Evolutionary conservation across 2,329 filamentous ascomycete genomes (phyloP).

Genomic region (Pseudocercospora pini-densiflorae): DNA sequence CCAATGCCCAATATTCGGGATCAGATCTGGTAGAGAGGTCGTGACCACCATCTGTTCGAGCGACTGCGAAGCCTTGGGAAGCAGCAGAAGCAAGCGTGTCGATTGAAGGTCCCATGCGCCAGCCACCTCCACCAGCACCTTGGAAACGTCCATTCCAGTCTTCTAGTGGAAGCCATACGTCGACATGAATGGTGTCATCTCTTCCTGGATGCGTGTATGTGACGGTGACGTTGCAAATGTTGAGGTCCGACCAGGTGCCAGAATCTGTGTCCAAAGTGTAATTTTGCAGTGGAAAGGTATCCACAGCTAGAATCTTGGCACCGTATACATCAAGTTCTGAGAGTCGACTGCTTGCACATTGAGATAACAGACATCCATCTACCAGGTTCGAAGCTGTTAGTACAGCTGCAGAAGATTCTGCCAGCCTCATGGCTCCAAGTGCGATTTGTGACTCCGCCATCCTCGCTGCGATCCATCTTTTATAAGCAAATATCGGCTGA

Average conservation of each 20-base stretch:
- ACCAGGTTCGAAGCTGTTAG: neutral
- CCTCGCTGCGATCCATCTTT: neutral
- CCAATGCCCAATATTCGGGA: constrained; percentile 29
- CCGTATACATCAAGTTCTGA: constrained; percentile 11
- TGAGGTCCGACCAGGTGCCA: constrained; percentile 12
- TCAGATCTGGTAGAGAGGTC: constrained; percentile 2
- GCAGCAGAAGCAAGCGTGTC: constrained; percentile 28
- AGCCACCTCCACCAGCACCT: constrained; percentile 47
- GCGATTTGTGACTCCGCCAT: constrained; percentile 9
- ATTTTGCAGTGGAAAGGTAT: constrained; percentile 8
- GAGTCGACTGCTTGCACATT: constrained; percentile 5
- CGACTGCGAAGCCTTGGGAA: constrained; percentile 33
- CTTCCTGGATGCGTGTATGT: constrained; percentile 45
- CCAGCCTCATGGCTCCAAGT: constrained; percentile 10
- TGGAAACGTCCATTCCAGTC: constrained; percentile 44
- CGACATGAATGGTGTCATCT: constrained; percentile 41
- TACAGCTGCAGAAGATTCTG: neutral
- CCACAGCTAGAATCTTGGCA: constrained; percentile 12
- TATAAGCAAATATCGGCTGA: neutral
- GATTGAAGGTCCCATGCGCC: constrained; percentile 25
- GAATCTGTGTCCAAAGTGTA: constrained; percentile 7
- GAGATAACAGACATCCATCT: neutral
- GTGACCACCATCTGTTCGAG: constrained; percentile 38
- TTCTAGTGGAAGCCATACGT: constrained; percentile 40
- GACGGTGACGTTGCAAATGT: constrained; percentile 45